Evolutionary conservation across 176 grass and related monocot species (phyloP), one percentile per base, ranked within the genome.

Genomic region (Leersia perrieri): DNA sequence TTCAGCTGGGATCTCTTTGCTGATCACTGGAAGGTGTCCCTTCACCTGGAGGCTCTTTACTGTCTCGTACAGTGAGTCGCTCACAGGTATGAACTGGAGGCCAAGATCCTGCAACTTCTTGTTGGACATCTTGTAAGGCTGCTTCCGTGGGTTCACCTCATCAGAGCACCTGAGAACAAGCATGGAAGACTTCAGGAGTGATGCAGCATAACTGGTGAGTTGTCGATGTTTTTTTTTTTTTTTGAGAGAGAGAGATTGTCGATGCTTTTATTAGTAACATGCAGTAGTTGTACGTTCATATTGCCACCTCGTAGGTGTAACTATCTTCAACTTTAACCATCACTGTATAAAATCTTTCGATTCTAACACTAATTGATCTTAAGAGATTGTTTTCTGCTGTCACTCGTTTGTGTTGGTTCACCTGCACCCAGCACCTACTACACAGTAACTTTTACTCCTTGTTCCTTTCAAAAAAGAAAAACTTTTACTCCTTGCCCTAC

Each of bases 41-140:
- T 97, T 94, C 88, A 87, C 88, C 86, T 91, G 92, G 26, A 97
- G 95, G 86, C 63, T 89, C 78, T 87, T 98, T 58, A 98, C 92
- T 0, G 90, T 94, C 18, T 94, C 88, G 39, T 87, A 92, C 4
- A 94, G 80, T 3, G 87, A 86, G 40, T 92, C 83, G 9, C 53
- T 83, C 60, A 91, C 92, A 13, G 92, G 86, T 29, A 64, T 84
- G 88, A 98, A 98, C 35, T 78, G 68, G 25, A 98, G 68, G 1
- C 95, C 95, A 11, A 98, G 74, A 55, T 92, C 95, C 72, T 79
- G 91, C 9, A 98, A 88, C 51, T 91, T 87, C 74, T 90, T 76
- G 74, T 92, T 97, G 6, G 92, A 90, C 40, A 97, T 87, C 77
- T 90, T 85, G 74, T 97, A 97, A 9, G 83, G 85, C 60, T 85